Base-by-base conservation (phyloP, 495 filamentous ascomycete genomes). In the Penicillium diatomitis region DNA sequence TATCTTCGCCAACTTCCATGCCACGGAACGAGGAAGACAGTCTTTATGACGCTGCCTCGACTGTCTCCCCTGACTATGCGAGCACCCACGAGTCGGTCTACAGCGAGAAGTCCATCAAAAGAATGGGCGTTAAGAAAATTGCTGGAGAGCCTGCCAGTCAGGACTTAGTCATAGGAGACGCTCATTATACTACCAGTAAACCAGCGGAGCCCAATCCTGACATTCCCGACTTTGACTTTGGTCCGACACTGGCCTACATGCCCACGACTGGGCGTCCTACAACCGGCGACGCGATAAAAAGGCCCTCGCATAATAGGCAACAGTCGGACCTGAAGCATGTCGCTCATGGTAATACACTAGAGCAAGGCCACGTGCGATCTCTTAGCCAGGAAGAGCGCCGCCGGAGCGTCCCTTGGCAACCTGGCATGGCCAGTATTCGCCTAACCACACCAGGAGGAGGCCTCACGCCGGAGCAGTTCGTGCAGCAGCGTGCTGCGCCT, bases 211-310 rank as follows among this genome's bases (percentile, higher is more conserved):
- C 56, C 59, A 70, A 64, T 48, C 48, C 76, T 20, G 76, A 82
- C 41, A 85, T 94, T 48, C 88, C 89, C 2, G 66, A 70, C 6
- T 77, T 97, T 50, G 86, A 97, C 59, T 97, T 97, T 63, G 91
- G 91, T 0, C 88, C 81, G 11, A 96, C 91, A 2, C 66, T 80
- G 61, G 65, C 70, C 0, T 71, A 83, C 47, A 83, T 86, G 57
- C 85, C 85, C 41, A 62, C 64, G 38, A 67, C 69, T 27, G 53
- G 68, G 51, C 62, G 70, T 43, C 60, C 73, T n/a, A 65, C 50
- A 36, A 63, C 69, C 37, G 57, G 68, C 32, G 57, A 70, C 54
- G 55, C 67, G 44, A 47, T 75, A 32, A 65, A 58, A 39, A 68
- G 64, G 38, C 64, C 48, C 62, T 64, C 47, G 51, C 53, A 68